Evolutionary conservation across 371 early-diverging fungal species (phyloP), one percentile per base, ranked within the genome.

Genomic region (Smittium mucronatum): DNA sequence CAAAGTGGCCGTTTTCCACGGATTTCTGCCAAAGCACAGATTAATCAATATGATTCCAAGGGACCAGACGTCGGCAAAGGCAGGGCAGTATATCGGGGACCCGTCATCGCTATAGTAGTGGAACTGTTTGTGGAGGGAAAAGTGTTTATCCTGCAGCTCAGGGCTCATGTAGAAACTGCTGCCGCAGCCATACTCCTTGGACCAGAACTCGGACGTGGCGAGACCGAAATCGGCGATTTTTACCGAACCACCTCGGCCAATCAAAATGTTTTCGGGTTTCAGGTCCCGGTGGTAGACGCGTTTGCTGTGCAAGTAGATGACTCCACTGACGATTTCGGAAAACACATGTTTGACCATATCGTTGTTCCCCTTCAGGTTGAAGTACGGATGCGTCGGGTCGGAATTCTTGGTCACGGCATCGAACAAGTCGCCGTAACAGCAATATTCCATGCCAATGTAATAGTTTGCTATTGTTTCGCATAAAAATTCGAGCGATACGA

Each of bases 171-270:
- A 97, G 75, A 90, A 89, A 0, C 90, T 88, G 21, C 89, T 88
- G 2, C 97, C 97, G 75, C 93, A 92, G 1, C 96, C 94, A 70
- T 88, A 86, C 66, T 95, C 94, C 15, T 73, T 85, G 21, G 91
- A 90, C 71, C 80, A 78, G 0, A 70, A 67, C 26, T 92, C 85
- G 2, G 83, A 83, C 0, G 95, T 95, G 1, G 94, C 88, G 16
- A 97, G 84, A 0, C 97, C 97, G 83, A 96, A 97, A 75, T 96
- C 97, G n/a, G 93, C 88, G n/a, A 97, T 82, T 75, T 94, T 93
- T 69, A 93, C 75, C 34, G 75, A 74, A 57, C 76, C 69, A 36
- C 78, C 79, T 31, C 68, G 70, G 25, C 74, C 74, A 8, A 79
- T 72, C n/a, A 79, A 70, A 26, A 80, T 76, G 69, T 87, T 88